Percentiles rank a stretch among this genome's conserved stretches.
phyloP scores from a whole-genome alignment of 805 yeast species.

The Wickerhamiella spandovensis region DNA sequence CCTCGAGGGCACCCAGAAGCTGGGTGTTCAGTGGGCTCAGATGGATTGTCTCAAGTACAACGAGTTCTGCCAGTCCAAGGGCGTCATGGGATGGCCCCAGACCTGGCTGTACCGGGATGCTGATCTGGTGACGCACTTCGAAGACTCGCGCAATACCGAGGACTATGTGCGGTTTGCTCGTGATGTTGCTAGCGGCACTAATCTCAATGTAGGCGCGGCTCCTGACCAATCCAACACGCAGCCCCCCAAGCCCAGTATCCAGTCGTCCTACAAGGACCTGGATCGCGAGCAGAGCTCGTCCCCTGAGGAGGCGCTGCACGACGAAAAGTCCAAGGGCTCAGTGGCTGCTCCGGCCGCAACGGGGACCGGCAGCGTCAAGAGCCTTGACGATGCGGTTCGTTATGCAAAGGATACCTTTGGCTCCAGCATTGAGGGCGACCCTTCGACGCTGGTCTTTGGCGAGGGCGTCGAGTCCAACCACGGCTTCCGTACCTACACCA shows the following conservation, averaged over 20 bases:
- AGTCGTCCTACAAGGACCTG: not conserved
- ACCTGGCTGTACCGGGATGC: slow-evolving; percentile 4
- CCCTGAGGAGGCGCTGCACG: not conserved
- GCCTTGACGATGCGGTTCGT: slow-evolving; percentile 9
- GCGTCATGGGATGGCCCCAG: slow-evolving; percentile 7
- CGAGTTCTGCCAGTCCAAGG: slow-evolving; percentile 8
- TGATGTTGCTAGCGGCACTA: not conserved
- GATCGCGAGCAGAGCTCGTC: not conserved
- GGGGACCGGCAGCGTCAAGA: not conserved
- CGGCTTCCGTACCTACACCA: slow-evolving; percentile 13
- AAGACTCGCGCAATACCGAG: not conserved
- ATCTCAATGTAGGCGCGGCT: not conserved
- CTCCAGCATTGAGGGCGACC: slow-evolving; percentile 12
- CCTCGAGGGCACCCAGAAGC: not conserved
- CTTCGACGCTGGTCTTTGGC: slow-evolving; percentile 13
- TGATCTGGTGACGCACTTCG: not conserved
- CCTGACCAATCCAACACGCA: not conserved
- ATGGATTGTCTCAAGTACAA: slow-evolving; percentile 9
- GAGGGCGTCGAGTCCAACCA: slow-evolving; percentile 12
- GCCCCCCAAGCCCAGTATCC: not conserved
- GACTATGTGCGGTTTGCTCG: not conserved
- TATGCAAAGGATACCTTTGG: slow-evolving; percentile 13
- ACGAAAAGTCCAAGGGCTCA: not conserved
- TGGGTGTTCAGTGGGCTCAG: slow-evolving; percentile 4
- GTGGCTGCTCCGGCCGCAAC: not conserved